Evolutionary conservation across 768 basidiomycete species (phyloP).

Genomic region (Podaxis sp.): DNA sequence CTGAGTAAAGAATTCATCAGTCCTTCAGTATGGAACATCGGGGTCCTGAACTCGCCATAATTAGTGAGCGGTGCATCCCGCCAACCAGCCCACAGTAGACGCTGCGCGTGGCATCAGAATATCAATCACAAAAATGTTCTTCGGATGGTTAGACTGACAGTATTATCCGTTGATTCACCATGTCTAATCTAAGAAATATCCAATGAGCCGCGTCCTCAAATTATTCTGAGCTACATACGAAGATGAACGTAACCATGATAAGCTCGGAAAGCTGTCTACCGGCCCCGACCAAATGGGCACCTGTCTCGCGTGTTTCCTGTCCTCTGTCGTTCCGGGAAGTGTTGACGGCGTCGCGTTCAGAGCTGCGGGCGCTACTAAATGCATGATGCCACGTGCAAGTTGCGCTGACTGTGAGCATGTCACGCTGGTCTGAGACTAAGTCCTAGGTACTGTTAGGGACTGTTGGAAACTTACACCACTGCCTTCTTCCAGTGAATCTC

Average conservation of each 20-base stretch:
- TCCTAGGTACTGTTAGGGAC: too few species aligned
- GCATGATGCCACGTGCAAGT: background rate
- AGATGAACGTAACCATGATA: conserved; percentile 36
- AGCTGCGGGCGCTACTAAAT: background rate
- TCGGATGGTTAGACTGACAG: conserved; percentile 39
- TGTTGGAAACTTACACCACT: too few species aligned
- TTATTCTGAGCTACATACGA: conserved; percentile 28
- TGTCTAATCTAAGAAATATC: conserved; percentile 55
- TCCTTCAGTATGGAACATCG: background rate
- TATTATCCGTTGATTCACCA: conserved; percentile 75
- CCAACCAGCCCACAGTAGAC: conserved; percentile 70
- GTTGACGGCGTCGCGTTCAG: background rate
- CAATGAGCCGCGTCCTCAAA: background rate
- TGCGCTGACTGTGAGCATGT: too few species aligned
- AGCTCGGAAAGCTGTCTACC: background rate
- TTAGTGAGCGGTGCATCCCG: conserved; percentile 71
- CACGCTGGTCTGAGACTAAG: too few species aligned
- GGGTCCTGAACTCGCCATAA: conserved; percentile 49
- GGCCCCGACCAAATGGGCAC: background rate
- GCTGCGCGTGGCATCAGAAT: conserved; percentile 19
- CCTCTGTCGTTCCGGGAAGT: background rate
- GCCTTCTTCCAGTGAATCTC: too few species aligned
- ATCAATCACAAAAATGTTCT: background rate
- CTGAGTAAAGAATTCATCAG: conserved; percentile 27
- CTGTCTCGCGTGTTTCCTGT: background rate